Percentiles rank a stretch among this genome's conserved stretches.
Conservation (phyloP, 768 basidiomycete genomes). For the Leccinellum luteum region DNA sequence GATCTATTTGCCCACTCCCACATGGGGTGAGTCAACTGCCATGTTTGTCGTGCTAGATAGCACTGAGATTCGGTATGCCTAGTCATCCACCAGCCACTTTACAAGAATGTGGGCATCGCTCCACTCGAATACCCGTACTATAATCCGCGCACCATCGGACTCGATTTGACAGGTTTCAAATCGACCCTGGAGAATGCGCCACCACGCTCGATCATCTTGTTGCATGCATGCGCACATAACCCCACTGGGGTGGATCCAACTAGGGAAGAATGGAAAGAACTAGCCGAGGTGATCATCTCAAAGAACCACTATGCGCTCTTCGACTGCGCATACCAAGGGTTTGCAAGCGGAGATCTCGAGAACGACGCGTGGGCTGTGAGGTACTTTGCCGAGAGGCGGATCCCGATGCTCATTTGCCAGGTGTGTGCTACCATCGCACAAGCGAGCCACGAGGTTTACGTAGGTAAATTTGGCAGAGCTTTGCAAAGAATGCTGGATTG, state of each 20-base stretch:
- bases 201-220: constrained; percentile 76
- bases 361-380: constrained; percentile 91
- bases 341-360: constrained; percentile 90
- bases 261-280: constrained; percentile 75
- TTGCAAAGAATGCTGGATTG: constrained; percentile 95
- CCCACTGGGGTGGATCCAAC: constrained; percentile 97
- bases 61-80: background rate
- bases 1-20: constrained; percentile 87
- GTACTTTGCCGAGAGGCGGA: constrained; percentile 72
- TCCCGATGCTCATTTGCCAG: constrained; percentile 87
- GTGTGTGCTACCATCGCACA: constrained; percentile 33
- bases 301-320: constrained; percentile 89
- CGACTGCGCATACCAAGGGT: constrained; percentile 97
- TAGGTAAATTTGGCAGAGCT: constrained; percentile 56
- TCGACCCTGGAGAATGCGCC: constrained; percentile 60
- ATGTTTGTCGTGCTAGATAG: background rate
- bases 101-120: constrained; percentile 85
- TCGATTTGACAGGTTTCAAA: constrained; percentile 75
- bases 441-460: constrained; percentile 8
- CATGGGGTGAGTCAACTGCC: constrained; percentile 70
- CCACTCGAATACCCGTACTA: constrained; percentile 93
- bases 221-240: constrained; percentile 96
- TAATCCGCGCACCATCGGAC: constrained; percentile 82
- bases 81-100: constrained; percentile 90
- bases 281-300: constrained; percentile 68